Percentiles rank a stretch among this genome's conserved stretches.
These are phyloP conservation scores for Linnemannia zychae DNA, from an alignment of 192 early-diverging fungal species.

Conservation along the genomic window DNA sequence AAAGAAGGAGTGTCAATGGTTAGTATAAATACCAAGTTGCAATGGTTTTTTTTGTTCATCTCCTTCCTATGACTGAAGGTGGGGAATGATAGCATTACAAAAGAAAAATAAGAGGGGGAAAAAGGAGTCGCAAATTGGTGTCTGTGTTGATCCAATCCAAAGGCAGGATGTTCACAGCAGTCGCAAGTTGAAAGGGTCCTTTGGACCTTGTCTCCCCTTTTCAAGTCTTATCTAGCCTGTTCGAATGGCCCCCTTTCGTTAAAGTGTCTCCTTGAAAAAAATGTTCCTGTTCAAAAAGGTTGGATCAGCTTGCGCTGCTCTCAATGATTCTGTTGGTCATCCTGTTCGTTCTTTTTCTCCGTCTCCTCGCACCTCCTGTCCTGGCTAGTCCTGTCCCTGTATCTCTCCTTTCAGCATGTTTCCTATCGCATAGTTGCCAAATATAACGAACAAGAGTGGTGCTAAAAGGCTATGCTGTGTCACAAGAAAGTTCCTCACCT, in stretches of 20 bases:
- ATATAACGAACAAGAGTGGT: neutral
- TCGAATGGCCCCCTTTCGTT: neutral
- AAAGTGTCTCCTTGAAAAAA: slow-evolving; percentile 11
- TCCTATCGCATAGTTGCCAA: neutral
- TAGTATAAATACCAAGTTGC: neutral
- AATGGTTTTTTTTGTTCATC: neutral
- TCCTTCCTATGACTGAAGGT: neutral
- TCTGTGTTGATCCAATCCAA: neutral
- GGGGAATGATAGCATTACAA: neutral
- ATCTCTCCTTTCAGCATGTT: neutral
- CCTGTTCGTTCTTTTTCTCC: neutral
- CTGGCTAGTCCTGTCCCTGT: neutral
- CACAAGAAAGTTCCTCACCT: slow-evolving; percentile 68
- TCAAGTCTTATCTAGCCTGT: neutral
- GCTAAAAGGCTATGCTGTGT: neutral
- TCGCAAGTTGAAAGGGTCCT: neutral
- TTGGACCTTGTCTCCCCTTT: neutral
- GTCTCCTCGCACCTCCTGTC: neutral
- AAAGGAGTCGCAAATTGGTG: neutral
- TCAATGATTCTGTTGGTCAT: neutral
- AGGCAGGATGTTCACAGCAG: neutral
- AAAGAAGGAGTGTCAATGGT: slow-evolving; percentile 6
- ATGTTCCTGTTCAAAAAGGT: neutral
- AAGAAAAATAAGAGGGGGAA: neutral
- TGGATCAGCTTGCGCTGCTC: neutral